Evolutionary conservation across 768 basidiomycete genomes (phyloP).

Genomic region (Suillus brevipes): DNA sequence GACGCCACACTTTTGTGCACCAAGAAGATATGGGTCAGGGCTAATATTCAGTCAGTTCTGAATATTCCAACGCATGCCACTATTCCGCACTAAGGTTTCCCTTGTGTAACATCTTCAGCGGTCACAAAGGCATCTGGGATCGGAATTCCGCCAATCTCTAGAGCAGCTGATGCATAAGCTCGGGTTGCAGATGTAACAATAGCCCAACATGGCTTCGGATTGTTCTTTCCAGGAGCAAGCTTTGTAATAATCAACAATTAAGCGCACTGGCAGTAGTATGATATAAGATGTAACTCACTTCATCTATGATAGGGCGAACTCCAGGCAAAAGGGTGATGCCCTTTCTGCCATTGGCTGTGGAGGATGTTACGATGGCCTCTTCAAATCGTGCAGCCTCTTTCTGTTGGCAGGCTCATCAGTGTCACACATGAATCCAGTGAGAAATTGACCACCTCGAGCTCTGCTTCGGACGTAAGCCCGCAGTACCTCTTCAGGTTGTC

Average conservation of each 20-base stretch:
- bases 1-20: slow-evolving; percentile 70
- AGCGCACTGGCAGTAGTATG: slow-evolving; percentile 34
- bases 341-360: slow-evolving; percentile 50
- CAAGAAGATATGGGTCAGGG: slow-evolving; percentile 90
- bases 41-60: slow-evolving; percentile 30
- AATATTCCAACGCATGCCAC: neutral
- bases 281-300: slow-evolving; percentile 37
- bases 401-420: slow-evolving; percentile 35
- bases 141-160: slow-evolving; percentile 65
- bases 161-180: slow-evolving; percentile 70
- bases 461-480: slow-evolving; percentile 61
- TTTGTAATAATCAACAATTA: slow-evolving; percentile 20
- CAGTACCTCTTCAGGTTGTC: slow-evolving; percentile 80
- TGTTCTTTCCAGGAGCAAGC: slow-evolving; percentile 28
- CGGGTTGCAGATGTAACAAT: slow-evolving; percentile 87
- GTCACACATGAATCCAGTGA: neutral
- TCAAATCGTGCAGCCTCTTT: slow-evolving; percentile 79
- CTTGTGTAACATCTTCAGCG: slow-evolving; percentile 78
- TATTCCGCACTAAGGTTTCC: slow-evolving; percentile 69
- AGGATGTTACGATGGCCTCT: slow-evolving; percentile 66
- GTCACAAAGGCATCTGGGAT: slow-evolving; percentile 73
- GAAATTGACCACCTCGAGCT: slow-evolving; percentile 57
- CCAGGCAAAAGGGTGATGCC: slow-evolving; percentile 78
- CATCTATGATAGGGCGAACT: slow-evolving; percentile 55
- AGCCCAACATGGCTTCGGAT: slow-evolving; percentile 73